These are phyloP conservation scores for Chytridium lagenaria DNA, from an alignment of 371 early-diverging fungal genomes.

Conservation along the genomic window DNA sequence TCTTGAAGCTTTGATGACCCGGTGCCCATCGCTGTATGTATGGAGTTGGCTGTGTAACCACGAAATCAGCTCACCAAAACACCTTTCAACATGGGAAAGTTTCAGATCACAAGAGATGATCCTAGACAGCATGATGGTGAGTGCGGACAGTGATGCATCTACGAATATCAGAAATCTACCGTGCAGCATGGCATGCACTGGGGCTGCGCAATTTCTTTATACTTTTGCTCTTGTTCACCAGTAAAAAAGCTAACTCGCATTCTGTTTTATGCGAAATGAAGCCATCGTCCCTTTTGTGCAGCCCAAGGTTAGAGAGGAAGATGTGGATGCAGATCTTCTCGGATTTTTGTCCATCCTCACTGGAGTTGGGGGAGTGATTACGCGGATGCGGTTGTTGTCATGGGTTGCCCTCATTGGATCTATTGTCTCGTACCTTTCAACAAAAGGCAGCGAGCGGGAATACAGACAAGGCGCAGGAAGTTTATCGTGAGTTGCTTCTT, in stretches of 20 bases:
- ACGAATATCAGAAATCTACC: too few relatives aligned
- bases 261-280: too few relatives aligned
- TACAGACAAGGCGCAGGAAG: conserved; percentile 4
- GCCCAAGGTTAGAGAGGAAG: conserved; percentile 11
- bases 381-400: background rate
- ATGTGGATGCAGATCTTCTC: conserved; percentile 6
- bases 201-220: too few relatives aligned
- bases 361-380: conserved; percentile 9
- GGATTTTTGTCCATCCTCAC: conserved; percentile 11
- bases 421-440: conserved; percentile 7
- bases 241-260: too few relatives aligned
- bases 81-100: background rate
- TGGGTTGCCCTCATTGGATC: conserved; percentile 1
- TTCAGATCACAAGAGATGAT: background rate
- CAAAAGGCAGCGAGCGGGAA: conserved; percentile 17
- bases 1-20: background rate
- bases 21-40: background rate
- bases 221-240: too few relatives aligned
- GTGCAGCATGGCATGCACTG: too few relatives aligned
- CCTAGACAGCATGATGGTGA: conserved; percentile 5
- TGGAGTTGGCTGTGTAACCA: background rate
- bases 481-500: conserved; percentile 1
- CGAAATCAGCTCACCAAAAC: background rate
- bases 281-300: conserved; percentile 9
- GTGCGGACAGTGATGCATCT: background rate